Evolutionary conservation across 2,329 filamentous ascomycete genomes (phyloP), one percentile per base, ranked within the genome.

Genomic region (Microsporum canis): DNA sequence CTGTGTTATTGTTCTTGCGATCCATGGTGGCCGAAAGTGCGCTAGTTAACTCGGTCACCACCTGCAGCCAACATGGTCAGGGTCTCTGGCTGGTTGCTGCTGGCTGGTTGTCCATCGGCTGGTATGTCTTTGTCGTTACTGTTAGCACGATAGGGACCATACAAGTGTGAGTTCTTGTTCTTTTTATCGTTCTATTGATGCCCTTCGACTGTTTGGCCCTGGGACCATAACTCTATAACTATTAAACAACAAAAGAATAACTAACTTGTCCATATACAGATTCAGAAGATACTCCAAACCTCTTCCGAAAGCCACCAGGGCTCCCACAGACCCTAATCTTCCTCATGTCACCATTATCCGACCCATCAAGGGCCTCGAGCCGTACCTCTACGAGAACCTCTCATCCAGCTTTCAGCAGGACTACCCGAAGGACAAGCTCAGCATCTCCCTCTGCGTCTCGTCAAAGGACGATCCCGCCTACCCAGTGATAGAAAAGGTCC

Each of bases 261-360:
- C 34, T 56, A 36, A 41, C 58, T 23, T 43, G 39, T 14, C 60
- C 45, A 63, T 68, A 63, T 66, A 17, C 65, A 85, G 83, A 77
- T 80, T 80, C 70, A 77, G 78, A 60, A 76, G 82, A 67, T 84
- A 81, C 68, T 79, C 78, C 29, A 71, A 67, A 59, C 72, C 70
- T 47, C 80, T 78, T 56, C 69, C 69, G 51, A 73, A 70, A 51
- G 77, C 80, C 23, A 70, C 75, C 23, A 71, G 71, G 1, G 63
- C 61, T 51, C 64, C 74, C 14, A 67, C 73, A 5, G 65, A 66
- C 23, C 60, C 70, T 10, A 76, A 85, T 43, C 79, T 90, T 2
- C 92, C 91, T 14, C 86, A 89, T 76, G 82, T 99, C 68, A 97
- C 94, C 36, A 82, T 96, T 63, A 91, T 99, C 66, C 88, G 94